Conservation (phyloP, 148 eudicot genomes). For the Chenopodium suecicum region DNA sequence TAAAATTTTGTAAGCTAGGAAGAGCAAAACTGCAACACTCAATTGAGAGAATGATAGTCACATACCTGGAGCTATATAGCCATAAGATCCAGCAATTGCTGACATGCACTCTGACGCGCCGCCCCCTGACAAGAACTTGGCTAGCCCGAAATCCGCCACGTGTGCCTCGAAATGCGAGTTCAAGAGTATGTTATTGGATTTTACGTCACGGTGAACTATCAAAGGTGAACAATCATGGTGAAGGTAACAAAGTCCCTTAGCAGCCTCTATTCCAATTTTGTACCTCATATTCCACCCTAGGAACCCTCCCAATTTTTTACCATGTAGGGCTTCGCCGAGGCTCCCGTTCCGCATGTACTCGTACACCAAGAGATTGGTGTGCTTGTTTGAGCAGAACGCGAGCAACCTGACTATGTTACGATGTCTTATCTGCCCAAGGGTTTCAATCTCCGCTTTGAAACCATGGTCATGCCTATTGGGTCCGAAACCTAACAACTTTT, state of each 20-base stretch:
- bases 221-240: conserved; percentile 94
- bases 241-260: conserved; percentile 85
- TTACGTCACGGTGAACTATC: conserved; percentile 90
- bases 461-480: conserved; percentile 70
- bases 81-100: conserved; percentile 89
- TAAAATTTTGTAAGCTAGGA: too few species aligned
- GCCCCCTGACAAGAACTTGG: conserved; percentile 70
- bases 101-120: conserved; percentile 93
- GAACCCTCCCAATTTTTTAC: conserved; percentile 62
- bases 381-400: conserved; percentile 84
- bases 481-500: conserved; percentile 75
- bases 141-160: conserved; percentile 93
- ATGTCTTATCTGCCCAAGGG: conserved; percentile 87
- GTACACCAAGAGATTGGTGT: conserved; percentile 70
- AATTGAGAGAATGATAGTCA: not conserved
- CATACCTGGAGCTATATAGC: conserved; percentile 97
- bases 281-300: conserved; percentile 86
- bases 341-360: conserved; percentile 98
- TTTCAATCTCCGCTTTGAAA: conserved; percentile 78
- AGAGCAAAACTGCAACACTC: not conserved
- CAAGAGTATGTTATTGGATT: conserved; percentile 80
- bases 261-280: conserved; percentile 76
- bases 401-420: conserved; percentile 79
- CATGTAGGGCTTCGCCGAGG: conserved; percentile 87
- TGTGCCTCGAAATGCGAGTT: conserved; percentile 84